Evolutionary conservation across 1,284 basidiomycete species (phyloP).

Genomic region (Papiliotrema nemorosa): DNA sequence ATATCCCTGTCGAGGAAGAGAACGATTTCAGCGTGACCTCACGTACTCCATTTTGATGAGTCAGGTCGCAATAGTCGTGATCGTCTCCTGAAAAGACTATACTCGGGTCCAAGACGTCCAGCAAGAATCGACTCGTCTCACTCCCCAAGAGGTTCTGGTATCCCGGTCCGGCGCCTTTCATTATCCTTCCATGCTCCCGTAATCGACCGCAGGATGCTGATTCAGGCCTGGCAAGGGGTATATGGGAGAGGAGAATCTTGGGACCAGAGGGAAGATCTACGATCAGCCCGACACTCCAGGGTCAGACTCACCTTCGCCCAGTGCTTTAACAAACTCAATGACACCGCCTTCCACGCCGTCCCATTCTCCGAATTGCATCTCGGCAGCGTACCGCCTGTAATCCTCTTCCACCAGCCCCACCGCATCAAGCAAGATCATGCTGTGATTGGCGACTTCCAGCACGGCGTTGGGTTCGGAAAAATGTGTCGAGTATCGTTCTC

Average conservation of each 20-base stretch:
- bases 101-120: slow-evolving; percentile 62
- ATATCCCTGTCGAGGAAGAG: slow-evolving; percentile 73
- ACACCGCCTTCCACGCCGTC: slow-evolving; percentile 58
- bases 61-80: slow-evolving; percentile 79
- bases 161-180: slow-evolving; percentile 69
- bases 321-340: slow-evolving; percentile 65
- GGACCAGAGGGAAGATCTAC: slow-evolving; percentile 51
- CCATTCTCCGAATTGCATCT: slow-evolving; percentile 58
- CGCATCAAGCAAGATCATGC: slow-evolving; percentile 68
- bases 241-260: slow-evolving; percentile 71
- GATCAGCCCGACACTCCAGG: neutral
- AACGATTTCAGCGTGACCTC: slow-evolving; percentile 81
- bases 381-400: slow-evolving; percentile 60
- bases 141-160: slow-evolving; percentile 76
- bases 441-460: slow-evolving; percentile 61
- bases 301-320: slow-evolving; percentile 52
- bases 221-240: slow-evolving; percentile 71
- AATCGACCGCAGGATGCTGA: slow-evolving; percentile 67
- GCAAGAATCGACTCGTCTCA: slow-evolving; percentile 65
- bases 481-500: slow-evolving; percentile 61
- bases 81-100: slow-evolving; percentile 73
- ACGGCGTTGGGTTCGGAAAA: slow-evolving; percentile 44
- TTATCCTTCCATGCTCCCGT: slow-evolving; percentile 68
- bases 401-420: slow-evolving; percentile 73
- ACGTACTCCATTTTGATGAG: slow-evolving; percentile 55